These are phyloP conservation scores for Fusarium beomiforme DNA, from an alignment of 2,329 filamentous ascomycete genomes.

Conservation along the genomic window DNA sequence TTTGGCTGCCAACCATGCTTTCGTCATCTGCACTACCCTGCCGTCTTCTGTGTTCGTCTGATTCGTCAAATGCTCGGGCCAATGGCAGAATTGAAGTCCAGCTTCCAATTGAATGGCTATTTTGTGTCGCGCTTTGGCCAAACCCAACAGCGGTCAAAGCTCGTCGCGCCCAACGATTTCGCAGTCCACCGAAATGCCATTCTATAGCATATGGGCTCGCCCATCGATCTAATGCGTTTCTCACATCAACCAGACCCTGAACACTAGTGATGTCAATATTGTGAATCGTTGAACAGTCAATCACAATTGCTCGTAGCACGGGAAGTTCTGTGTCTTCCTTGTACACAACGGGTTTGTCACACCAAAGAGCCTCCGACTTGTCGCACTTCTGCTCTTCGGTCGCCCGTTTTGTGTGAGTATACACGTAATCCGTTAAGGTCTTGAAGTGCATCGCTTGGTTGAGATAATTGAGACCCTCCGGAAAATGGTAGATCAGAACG, in stretches of 20 bases:
- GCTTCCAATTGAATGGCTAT: conserved; percentile 40
- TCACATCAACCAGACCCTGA: conserved; percentile 65
- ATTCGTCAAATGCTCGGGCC: conserved; percentile 32
- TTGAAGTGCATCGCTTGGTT: conserved; percentile 62
- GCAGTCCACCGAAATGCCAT: conserved; percentile 65
- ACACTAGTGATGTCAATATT: conserved; percentile 67
- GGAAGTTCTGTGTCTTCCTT: conserved; percentile 48
- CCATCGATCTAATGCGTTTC: conserved; percentile 64
- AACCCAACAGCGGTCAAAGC: conserved; percentile 67
- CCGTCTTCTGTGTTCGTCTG: neutral
- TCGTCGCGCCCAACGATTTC: conserved; percentile 66
- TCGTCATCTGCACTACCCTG: neutral
- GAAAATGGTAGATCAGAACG: conserved; percentile 62
- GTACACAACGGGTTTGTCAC: conserved; percentile 52
- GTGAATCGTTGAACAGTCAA: conserved; percentile 68
- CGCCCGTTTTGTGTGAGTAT: conserved; percentile 51
- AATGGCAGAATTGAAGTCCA: conserved; percentile 51
- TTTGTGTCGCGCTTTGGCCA: conserved; percentile 53
- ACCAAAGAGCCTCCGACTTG: conserved; percentile 63
- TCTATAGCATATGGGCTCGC: conserved; percentile 59
- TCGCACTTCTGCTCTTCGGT: conserved; percentile 47
- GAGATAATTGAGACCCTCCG: conserved; percentile 62
- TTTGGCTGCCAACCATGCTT: neutral
- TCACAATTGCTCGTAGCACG: conserved; percentile 62
- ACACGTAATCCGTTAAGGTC: conserved; percentile 42